Percentiles rank a stretch among this genome's conserved stretches.
Evolutionary conservation across 2,329 filamentous ascomycete genomes (phyloP).

Genomic region (Cryphonectria nitschkei): DNA sequence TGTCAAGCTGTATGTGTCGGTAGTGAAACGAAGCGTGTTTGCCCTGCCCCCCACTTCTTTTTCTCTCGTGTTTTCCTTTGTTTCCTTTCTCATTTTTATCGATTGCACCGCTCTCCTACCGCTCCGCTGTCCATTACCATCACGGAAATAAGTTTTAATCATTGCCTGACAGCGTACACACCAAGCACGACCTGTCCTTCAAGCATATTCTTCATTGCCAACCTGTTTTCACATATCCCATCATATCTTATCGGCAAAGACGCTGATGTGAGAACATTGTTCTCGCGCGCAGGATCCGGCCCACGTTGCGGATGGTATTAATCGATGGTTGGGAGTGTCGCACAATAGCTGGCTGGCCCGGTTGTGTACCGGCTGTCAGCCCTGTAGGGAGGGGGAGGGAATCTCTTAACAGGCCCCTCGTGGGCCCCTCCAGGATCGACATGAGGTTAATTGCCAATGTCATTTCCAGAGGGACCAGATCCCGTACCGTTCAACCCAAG

Average conservation of each 20-base stretch:
- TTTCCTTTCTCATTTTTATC: not conserved
- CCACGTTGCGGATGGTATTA: not conserved
- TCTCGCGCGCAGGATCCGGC: not conserved
- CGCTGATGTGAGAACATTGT: not conserved
- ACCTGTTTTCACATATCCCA: not conserved
- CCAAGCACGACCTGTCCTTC: not conserved
- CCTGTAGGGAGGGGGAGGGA: not conserved
- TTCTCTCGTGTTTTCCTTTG: not conserved
- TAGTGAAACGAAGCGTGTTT: too few species aligned
- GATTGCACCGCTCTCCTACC: not conserved
- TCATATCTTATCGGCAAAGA: not conserved
- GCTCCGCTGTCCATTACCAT: not conserved
- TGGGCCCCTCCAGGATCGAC: not conserved
- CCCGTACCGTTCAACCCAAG: not conserved
- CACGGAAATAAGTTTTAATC: not conserved
- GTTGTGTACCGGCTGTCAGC: not conserved
- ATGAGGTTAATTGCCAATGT: not conserved
- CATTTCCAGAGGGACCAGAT: too few species aligned
- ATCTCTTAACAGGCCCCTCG: not conserved
- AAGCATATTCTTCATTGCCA: not conserved
- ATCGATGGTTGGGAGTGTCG: not conserved
- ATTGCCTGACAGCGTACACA: not conserved
- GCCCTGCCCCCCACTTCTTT: too few species aligned
- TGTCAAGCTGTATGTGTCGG: not conserved
- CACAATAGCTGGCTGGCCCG: too few species aligned